These are phyloP conservation scores for Dactylella cylindrospora DNA, from an alignment of 2,329 filamentous ascomycete genomes.

Conservation along the genomic window DNA sequence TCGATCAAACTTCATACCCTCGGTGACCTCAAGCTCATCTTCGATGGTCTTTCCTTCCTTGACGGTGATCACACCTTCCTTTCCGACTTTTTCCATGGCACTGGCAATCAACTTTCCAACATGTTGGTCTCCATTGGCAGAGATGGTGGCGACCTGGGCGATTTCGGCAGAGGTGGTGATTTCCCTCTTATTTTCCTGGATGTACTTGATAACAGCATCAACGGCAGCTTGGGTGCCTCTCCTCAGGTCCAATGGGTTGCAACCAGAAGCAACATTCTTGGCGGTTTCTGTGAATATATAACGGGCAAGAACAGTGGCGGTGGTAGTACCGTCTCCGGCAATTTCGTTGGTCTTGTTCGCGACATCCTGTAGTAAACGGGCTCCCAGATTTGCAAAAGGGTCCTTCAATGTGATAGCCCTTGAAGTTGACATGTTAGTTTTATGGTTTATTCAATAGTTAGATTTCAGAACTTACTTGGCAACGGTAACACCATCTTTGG, in stretches of 20 bases:
- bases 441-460: slow-evolving; percentile 2
- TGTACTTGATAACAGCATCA: slow-evolving; percentile 87
- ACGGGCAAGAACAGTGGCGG: slow-evolving; percentile 91
- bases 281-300: slow-evolving; percentile 99
- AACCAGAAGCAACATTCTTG: slow-evolving; percentile 98
- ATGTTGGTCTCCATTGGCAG: slow-evolving; percentile 92
- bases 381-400: slow-evolving; percentile 99
- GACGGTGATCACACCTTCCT: slow-evolving; percentile 99
- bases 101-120: slow-evolving; percentile 94
- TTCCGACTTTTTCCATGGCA: slow-evolving; percentile 99
- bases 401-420: slow-evolving; percentile 91
- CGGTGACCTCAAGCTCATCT: slow-evolving; percentile 97
- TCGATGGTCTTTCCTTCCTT: slow-evolving; percentile 99
- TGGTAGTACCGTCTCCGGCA: slow-evolving; percentile 97
- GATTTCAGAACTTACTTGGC: slow-evolving; percentile 54
- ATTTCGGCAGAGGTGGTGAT: slow-evolving; percentile 98
- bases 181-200: slow-evolving; percentile 94
- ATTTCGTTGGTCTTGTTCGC: slow-evolving; percentile 99
- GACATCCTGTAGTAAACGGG: slow-evolving; percentile 93
- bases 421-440: slow-evolving; percentile 44
- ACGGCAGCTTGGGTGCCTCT: slow-evolving; percentile 96
- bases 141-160: slow-evolving; percentile 97
- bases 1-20: slow-evolving; percentile 99
- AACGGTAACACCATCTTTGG: slow-evolving; percentile 79
- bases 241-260: slow-evolving; percentile 99